Conservation (phyloP, 495 filamentous ascomycete species). For the Usnea hakonensis region DNA sequence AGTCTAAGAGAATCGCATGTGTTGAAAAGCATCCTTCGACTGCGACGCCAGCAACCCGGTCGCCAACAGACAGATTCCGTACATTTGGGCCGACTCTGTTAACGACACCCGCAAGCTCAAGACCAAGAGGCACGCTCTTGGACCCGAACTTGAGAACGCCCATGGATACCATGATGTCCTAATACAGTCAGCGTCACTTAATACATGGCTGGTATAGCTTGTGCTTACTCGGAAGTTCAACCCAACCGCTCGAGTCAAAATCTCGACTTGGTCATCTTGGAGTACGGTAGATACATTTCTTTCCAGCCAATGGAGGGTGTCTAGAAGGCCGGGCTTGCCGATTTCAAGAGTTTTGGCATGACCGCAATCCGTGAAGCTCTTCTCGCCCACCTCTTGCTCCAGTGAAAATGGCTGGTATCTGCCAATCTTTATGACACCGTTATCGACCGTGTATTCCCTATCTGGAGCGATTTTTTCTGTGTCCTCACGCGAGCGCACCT, state of each 20-base stretch:
- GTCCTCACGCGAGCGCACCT: neutral
- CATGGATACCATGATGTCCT: constrained; percentile 37
- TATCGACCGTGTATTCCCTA: constrained; percentile 12
- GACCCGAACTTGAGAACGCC: constrained; percentile 22
- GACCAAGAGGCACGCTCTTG: constrained; percentile 33
- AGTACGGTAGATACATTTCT: neutral
- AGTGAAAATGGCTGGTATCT: constrained; percentile 20
- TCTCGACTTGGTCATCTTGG: neutral
- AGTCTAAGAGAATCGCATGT: neutral
- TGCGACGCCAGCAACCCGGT: constrained; percentile 29
- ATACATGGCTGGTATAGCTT: too few species aligned
- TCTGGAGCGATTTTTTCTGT: constrained; percentile 14
- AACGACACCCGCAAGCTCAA: constrained; percentile 42
- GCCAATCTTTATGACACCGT: constrained; percentile 9
- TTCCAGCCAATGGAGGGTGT: neutral
- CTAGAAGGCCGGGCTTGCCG: neutral
- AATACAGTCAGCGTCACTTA: too few species aligned
- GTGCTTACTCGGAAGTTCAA: neutral
- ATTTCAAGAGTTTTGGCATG: too few species aligned
- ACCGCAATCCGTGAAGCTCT: too few species aligned
- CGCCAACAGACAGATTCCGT: constrained; percentile 29
- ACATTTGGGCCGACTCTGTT: constrained; percentile 34
- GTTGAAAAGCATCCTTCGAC: constrained; percentile 6
- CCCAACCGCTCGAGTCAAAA: neutral
- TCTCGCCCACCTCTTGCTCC: constrained; percentile 15